Conservation (phyloP, 257 asterid species). For the Galeopsis tetrahit region DNA sequence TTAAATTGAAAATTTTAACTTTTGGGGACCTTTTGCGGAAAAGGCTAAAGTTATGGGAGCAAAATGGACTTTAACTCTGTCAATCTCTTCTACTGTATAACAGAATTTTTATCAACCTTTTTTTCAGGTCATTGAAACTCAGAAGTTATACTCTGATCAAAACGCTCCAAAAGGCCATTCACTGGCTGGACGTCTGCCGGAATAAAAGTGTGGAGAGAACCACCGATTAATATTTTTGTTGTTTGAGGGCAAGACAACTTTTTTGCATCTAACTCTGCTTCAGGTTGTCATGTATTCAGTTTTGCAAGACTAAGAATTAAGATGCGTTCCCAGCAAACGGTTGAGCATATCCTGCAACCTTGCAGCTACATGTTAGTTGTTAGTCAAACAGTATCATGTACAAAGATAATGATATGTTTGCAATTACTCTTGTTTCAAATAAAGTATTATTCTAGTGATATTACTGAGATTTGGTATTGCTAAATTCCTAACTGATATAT, state of each 20-base stretch:
- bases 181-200: slow-evolving; percentile 32
- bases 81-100: background rate
- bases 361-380: slow-evolving; percentile 37
- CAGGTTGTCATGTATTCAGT: slow-evolving; percentile 26
- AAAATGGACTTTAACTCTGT: no score
- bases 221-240: slow-evolving; percentile 27
- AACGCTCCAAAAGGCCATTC: slow-evolving; percentile 35
- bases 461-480: slow-evolving; percentile 2
- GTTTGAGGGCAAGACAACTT: slow-evolving; percentile 14
- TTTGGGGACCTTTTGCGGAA: no score
- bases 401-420: slow-evolving; percentile 21
- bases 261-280: slow-evolving; percentile 27
- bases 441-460: slow-evolving; percentile 18
- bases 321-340: slow-evolving; percentile 20
- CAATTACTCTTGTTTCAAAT: slow-evolving; percentile 15
- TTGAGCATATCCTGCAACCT: slow-evolving; percentile 31
- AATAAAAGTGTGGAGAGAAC: slow-evolving; percentile 33
- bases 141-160: slow-evolving; percentile 39
- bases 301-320: slow-evolving; percentile 31
- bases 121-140: slow-evolving; percentile 43
- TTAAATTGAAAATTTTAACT: no score
- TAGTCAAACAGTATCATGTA: slow-evolving; percentile 23
- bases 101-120: slow-evolving; percentile 11
- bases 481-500: slow-evolving; percentile 4
- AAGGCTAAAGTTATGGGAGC: no score